A percentile compares a stretch with the other conserved stretches of the same genome.
Conservation (phyloP, 805 yeast species). For the Phaffomyces opuntiae region DNA sequence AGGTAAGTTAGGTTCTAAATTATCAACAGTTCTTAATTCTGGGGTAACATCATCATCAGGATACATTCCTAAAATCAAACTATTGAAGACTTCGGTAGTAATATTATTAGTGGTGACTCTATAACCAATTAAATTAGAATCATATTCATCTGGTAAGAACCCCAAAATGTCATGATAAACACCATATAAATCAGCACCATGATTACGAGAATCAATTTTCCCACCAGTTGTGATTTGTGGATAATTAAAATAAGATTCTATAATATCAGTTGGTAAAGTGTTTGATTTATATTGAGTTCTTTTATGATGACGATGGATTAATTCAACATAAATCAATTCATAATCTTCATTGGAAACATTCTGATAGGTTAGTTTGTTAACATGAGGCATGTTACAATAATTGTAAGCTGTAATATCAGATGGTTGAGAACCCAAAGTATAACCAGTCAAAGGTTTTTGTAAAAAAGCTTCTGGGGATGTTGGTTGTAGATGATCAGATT, state of each 20-base stretch:
- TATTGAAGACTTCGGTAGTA: constrained; percentile 34
- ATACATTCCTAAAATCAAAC: constrained; percentile 31
- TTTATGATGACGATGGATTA: constrained; percentile 38
- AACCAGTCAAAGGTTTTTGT: constrained; percentile 15
- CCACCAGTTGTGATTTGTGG: constrained; percentile 37
- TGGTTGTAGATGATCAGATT: constrained; percentile 10
- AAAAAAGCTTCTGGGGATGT: constrained; percentile 14
- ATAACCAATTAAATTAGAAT: constrained; percentile 23
- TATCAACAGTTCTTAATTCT: constrained; percentile 28
- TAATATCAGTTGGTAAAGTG: constrained; percentile 27
- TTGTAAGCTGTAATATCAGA: constrained; percentile 29
- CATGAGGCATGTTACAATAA: constrained; percentile 41
- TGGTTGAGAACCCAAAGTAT: constrained; percentile 19
- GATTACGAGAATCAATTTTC: constrained; percentile 30
- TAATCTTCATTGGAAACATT: constrained; percentile 22
- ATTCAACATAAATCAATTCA: constrained; percentile 30
- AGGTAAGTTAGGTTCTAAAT: constrained; percentile 30
- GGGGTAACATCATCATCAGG: constrained; percentile 26
- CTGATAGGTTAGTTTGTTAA: constrained; percentile 24
- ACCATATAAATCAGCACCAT: constrained; percentile 31
- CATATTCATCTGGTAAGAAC: constrained; percentile 30
- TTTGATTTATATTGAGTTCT: constrained; percentile 35
- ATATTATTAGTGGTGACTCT: constrained; percentile 34
- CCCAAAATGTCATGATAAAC: constrained; percentile 31
- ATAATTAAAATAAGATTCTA: constrained; percentile 23